Base-by-base conservation (phyloP, 495 filamentous ascomycete genomes). In the Aspergillus wentii region DNA sequence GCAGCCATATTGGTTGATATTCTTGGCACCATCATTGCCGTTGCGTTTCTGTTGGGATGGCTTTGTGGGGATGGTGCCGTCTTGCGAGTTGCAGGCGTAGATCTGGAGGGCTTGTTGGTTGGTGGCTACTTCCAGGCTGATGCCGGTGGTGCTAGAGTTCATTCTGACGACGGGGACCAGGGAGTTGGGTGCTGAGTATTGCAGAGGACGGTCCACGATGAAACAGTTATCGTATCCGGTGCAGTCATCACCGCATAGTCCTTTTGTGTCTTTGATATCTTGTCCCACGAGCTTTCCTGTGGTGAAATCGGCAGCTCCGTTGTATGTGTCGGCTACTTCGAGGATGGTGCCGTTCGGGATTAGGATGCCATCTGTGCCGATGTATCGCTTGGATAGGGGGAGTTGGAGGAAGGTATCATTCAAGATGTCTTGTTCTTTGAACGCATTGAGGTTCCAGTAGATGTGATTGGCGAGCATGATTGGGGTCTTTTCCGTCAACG, bases 371-470 rank as follows among this genome's bases (percentile, higher is more conserved):
- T 94, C 87, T 3, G 76, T 78, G n/a, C 53, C 84, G 19, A 90
- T 62, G 43, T 83, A 76, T 41, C 83, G 80, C 20, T 75, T 74
- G 27, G 78, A 78, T 43, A 85, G 78, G 3, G 88, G 88, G 49
- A 94, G 47, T 41, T 80, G 76, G 26, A 94, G 63, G 33, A 72
- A 75, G 29, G 80, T 79, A 58, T 92, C 77, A 49, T 88, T 81
- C n/a, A 94, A 67, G 17, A 79, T 71, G 5, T 66, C 73, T 11
- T 71, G 53, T 3, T 81, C 80, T 52, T 81, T 66, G 57, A 88
- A 94, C 8, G 79, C 88, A 55, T 90, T 86, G 38, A 94, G 68
- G 61, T 94, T 92, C 86, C 86, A 94, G 67, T 94, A 94, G 33
- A 84, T 78, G 66, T 88, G 84, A 49, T 87, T 85, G 37, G 71